These are phyloP conservation scores for Gaillardinia entomophila DNA, from an alignment of 805 yeast genomes.

Conservation along the genomic window DNA sequence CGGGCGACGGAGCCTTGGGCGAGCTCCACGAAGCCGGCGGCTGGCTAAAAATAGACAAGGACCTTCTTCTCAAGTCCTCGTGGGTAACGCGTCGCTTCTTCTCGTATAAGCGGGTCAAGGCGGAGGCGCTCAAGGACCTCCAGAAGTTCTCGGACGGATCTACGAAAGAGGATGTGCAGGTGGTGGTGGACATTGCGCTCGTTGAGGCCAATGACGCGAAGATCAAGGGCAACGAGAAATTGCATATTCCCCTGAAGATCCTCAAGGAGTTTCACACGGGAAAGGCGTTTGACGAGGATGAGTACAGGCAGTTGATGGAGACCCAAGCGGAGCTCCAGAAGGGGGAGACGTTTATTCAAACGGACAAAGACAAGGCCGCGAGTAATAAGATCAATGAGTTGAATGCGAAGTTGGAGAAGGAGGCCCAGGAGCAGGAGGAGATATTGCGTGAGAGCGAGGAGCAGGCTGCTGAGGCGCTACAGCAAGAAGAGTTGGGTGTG, in stretches of 20 bases:
- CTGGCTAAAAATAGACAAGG: conserved; percentile 44
- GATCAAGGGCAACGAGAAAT: conserved; percentile 32
- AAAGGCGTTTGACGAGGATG: conserved; percentile 23
- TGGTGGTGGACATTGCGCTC: conserved; percentile 37
- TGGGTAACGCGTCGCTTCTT: conserved; percentile 41
- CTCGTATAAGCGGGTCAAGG: conserved; percentile 4
- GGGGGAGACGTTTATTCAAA: not conserved
- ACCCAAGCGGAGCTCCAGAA: conserved; percentile 4
- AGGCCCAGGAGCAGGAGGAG: conserved; percentile 1
- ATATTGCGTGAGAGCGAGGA: not conserved
- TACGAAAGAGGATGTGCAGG: conserved; percentile 14
- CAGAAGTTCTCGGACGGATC: no score
- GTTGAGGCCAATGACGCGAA: conserved; percentile 27
- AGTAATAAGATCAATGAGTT: conserved; percentile 6
- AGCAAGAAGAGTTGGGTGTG: conserved; percentile 6
- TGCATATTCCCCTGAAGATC: conserved; percentile 21
- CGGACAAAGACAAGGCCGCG: conserved; percentile 11
- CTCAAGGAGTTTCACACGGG: conserved; percentile 21
- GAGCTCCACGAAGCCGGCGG: conserved; percentile 14
- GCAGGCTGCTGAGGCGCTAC: not conserved
- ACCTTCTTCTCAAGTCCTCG: conserved; percentile 37
- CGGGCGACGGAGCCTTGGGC: conserved; percentile 18
- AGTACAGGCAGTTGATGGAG: conserved; percentile 5
- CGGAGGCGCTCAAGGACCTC: not conserved
- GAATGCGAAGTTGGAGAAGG: conserved; percentile 1